Conservation (phyloP, 176 grass and related monocot species). For the Secale cereale region DNA sequence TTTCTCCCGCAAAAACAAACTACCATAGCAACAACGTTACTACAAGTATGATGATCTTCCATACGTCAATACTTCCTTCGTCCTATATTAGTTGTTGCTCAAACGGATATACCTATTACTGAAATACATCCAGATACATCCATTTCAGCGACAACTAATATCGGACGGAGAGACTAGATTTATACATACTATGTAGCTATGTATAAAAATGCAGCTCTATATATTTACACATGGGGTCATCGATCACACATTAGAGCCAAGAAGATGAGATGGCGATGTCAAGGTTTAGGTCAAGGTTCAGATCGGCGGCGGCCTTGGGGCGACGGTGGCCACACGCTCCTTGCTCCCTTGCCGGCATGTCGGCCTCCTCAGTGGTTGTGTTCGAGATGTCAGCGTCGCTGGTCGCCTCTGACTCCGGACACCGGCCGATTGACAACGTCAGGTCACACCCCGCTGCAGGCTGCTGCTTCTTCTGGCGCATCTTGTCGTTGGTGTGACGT, state of each 20-base stretch:
- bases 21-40: no score
- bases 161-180: no score
- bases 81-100: no score
- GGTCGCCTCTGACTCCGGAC: conserved; percentile 9
- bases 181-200: no score
- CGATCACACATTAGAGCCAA: conserved; percentile 33
- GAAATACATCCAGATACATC: no score
- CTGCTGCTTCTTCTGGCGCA: background rate
- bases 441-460: background rate
- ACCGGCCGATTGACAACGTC: conserved; percentile 35
- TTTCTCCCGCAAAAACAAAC: no score
- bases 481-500: background rate
- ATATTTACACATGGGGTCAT: background rate
- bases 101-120: no score
- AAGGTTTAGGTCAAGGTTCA: conserved; percentile 39
- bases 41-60: no score
- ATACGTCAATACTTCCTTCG: no score
- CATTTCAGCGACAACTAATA: no score
- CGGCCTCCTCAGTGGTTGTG: conserved; percentile 33
- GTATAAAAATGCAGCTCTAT: background rate
- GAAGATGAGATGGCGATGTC: conserved; percentile 60
- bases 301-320: background rate
- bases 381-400: conserved; percentile 36
- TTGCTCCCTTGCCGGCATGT: background rate
- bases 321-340: background rate